Conservation (phyloP, 345 rosid species). For the Eucalyptus polyanthemos region DNA sequence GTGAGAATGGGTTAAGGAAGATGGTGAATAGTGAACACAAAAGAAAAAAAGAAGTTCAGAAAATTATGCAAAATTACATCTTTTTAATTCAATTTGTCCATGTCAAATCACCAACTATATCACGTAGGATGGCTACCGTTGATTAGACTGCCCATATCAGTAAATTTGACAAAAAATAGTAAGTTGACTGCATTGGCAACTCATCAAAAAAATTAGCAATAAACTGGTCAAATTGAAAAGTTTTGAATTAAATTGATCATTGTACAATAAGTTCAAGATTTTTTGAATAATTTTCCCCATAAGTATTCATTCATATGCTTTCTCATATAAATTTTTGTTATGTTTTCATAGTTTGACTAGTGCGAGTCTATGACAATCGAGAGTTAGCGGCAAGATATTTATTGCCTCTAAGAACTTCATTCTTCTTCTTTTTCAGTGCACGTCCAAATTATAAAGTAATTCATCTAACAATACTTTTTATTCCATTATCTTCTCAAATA, state of each 20-base stretch:
- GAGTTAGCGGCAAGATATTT: neutral
- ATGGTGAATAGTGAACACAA: neutral
- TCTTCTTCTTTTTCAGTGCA: neutral
- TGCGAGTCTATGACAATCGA: neutral
- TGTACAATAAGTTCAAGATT: accelerated
- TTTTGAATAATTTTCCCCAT: neutral
- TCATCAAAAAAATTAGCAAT: neutral
- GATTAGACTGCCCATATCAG: accelerated
- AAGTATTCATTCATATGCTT: neutral
- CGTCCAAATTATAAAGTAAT: neutral
- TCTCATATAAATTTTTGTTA: neutral
- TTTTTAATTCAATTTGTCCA: neutral
- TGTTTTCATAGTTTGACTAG: neutral
- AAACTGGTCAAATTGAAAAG: neutral
- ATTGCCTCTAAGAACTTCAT: neutral
- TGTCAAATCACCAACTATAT: neutral
- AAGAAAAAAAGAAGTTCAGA: neutral
- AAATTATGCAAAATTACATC: neutral
- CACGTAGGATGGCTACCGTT: accelerated
- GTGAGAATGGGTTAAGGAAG: neutral
- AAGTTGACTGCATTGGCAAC: neutral
- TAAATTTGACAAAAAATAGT: neutral
- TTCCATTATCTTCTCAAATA: neutral
- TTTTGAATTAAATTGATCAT: neutral
- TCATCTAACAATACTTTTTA: neutral